Base-by-base conservation (phyloP, 345 rosid genomes). In the Gossypium turneri region DNA sequence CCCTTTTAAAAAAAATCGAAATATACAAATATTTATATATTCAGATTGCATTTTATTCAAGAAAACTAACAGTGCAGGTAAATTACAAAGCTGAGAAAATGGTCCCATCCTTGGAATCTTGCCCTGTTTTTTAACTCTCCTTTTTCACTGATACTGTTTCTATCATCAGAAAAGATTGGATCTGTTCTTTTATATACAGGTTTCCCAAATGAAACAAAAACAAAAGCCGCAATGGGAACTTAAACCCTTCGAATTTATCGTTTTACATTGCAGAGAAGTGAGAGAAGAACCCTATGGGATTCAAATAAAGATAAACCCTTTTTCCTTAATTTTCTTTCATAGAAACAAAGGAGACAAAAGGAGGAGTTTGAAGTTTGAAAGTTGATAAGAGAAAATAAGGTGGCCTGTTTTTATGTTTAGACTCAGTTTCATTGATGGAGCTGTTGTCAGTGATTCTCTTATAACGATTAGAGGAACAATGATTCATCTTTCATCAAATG, bases 21-120 rank as follows among this genome's bases (percentile, higher is more conserved):
- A 48, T 47, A 34, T 34, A 34, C 7, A 34, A 34, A 34, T 34
- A 34, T 34, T 4, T 4, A 34, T 34, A 34, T 47, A 34, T n/a
- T 51, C 16, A 27, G 58, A 69, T 69, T 69, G 2, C 20, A 50
- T 69, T 24, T 25, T 68, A 50, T 25, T 27, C 17, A 38, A 53
- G 50, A 41, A 55, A 34, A 22, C 12, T 51, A 2, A 55, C 43
- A 12, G 24, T 43, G 53, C 66, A 57, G 12, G 8, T 41, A 59
- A 34, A 27, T 16, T 59, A 52, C 24, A 73, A 19, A 19, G 76
- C 29, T 73, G 29, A 48, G 59, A 50, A 48, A 62, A 60, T 73
- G 76, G 69, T 50, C 70, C 70, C 76, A 52, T 17, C 25, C 24
- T 17, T 4, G 38, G 38, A 34, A 34, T 34, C 38, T 4, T 34